Base-by-base conservation (phyloP, 345 rosid species). In the Populus davidiana region DNA sequence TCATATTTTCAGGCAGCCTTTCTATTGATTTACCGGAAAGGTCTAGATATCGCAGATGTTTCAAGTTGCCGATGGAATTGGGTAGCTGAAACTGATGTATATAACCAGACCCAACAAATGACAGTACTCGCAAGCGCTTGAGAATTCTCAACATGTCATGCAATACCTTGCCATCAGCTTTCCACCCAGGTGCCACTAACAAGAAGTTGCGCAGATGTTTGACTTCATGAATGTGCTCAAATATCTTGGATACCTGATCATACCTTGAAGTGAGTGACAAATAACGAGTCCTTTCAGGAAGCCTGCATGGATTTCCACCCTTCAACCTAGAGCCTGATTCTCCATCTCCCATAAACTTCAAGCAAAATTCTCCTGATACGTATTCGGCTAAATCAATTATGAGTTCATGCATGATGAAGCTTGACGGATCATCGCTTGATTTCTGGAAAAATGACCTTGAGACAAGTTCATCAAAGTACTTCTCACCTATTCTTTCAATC, bases 281-380 rank as follows among this genome's bases (percentile, higher is more conserved):
- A 68, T 68, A 38, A 17, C 71, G 71, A 38, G 71, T 68, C 71
- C 47, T 68, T 38, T 38, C 16, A 7, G 47, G 39, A 6, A 21
- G 8, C 27, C 1, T 20, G 47, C 25, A 8, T 18, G 47, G 39
- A 39, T 68, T 68, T 20, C 65, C 77, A 47, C 65, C 72, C 23
- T 72, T 72, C 23, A 63, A 16, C 62, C 71, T 38, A 20, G n/a
- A 20, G 59, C 59, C 23, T 8, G 59, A 52, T 52, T 20, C 59
- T 52, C 59, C 59, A 20, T 52, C 3, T 9, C 20, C 21, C 2
- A 6, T 9, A 52, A 52, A 20, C 10, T 52, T 52, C 6, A 18
- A 54, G 69, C 73, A 79, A 39, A 69, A 73, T 56, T 79, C 78
- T 61, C 82, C 74, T 13, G 82, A 68, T 1, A 79, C 63, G 35